Base-by-base conservation (phyloP, 2,329 filamentous ascomycete species). In the Fusarium equiseti region DNA sequence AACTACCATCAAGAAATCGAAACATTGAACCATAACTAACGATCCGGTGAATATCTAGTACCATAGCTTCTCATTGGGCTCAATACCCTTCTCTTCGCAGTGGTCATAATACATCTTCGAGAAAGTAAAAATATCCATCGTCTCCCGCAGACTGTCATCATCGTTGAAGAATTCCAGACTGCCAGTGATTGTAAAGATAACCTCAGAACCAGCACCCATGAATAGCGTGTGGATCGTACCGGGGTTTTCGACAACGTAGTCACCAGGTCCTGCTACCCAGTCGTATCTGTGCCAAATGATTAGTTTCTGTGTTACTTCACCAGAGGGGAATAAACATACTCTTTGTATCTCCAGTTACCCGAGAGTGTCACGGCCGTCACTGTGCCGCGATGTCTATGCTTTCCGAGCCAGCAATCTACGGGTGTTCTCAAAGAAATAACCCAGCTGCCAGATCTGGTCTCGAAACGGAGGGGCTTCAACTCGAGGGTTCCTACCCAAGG, bases 321-420 rank as follows among this genome's bases (percentile, higher is more conserved):
- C 0, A 2, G 0, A 11, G 3, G 2, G 1, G 1, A 2, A 2
- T 16, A 3, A 4, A 13, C 57, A 31, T 15, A 58, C 57, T 60
- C 57, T 8, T 60, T 60, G 13, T 60, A 60, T 26, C 57, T 35
- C 57, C 57, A 60, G 4, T 60, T 60, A 1, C 57, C 57, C 3
- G 57, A 44, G 5, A 58, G 24, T 9, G 57, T 60, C 1, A 60
- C 57, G 2, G 57, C 57, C 1, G 57, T 60, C 0, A 60, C 57
- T 3, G 57, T 60, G 0, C 57, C 57, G 1, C 57, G 31, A 3
- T 60, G 57, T 4, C 57, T 46, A 1, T 60, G 57, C 6, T 60
- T 60, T 15, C 57, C 52, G 24, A 60, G 57, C 52, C 57, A 60
- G 1, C 52, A 57, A 9, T 60, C 52, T 2, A 60, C 57, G 0